Percentiles rank a stretch among this genome's conserved stretches.
Evolutionary conservation across 2,329 filamentous ascomycete genomes (phyloP).

Genomic region (Penicillium sp.): DNA sequence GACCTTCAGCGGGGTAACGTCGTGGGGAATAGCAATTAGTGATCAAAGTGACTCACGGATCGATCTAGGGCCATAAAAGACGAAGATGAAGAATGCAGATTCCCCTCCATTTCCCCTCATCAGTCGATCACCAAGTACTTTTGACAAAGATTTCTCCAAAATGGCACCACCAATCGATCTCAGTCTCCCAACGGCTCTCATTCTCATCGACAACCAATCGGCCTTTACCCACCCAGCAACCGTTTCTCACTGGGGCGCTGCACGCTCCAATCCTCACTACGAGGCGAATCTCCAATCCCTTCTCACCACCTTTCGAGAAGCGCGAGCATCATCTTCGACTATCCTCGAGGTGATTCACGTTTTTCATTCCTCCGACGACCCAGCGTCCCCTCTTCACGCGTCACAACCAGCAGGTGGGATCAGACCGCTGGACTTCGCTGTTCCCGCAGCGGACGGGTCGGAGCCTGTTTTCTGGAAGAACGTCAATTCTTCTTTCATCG

Average conservation of each 20-base stretch:
- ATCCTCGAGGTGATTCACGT: slow-evolving; percentile 48
- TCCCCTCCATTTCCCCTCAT: background rate
- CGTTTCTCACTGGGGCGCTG: slow-evolving; percentile 41
- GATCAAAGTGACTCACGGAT: background rate
- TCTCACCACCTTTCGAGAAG: slow-evolving; percentile 39
- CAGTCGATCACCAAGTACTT: background rate
- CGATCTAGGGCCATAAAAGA: background rate
- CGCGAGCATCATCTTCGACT: slow-evolving; percentile 16
- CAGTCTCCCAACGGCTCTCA: slow-evolving; percentile 43
- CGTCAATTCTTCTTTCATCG: slow-evolving; percentile 53
- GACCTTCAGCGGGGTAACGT: no score
- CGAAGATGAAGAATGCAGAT: background rate
- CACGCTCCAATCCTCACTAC: slow-evolving; percentile 49
- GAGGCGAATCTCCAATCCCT: slow-evolving; percentile 48
- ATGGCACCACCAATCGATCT: slow-evolving; percentile 24
- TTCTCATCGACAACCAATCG: slow-evolving; percentile 53
- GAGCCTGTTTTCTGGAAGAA: slow-evolving; percentile 48
- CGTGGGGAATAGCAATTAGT: background rate
- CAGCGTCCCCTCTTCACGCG: slow-evolving; percentile 42
- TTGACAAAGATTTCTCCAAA: background rate
- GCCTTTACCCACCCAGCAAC: slow-evolving; percentile 41
- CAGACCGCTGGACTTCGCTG: slow-evolving; percentile 35
- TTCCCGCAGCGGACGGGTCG: slow-evolving; percentile 30
- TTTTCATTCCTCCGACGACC: slow-evolving; percentile 45
- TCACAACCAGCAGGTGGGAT: slow-evolving; percentile 30